Base-by-base conservation (phyloP, 1,139 yeast genomes). In the Suhomyces panamericanus region DNA sequence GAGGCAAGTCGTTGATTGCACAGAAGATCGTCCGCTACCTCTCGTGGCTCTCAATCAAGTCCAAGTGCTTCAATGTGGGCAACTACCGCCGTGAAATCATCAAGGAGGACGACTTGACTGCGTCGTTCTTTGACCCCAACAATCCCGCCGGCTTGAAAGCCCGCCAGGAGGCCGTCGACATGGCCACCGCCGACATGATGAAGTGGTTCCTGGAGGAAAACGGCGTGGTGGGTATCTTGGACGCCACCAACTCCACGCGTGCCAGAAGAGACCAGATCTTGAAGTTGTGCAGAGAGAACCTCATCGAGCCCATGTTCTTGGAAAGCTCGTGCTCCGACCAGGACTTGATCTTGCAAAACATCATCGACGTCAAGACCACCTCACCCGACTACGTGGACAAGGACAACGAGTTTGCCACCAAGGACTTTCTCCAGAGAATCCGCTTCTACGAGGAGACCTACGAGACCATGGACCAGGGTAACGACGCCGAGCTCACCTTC, bases 251-350 rank as follows among this genome's bases (percentile, higher is more conserved):
- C 62, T 80, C 87, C 36, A 86, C 97, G 5, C 71, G 78, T 51
- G 78, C 75, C 44, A 78, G 96, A 56, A 76, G 99, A 53, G 75
- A 74, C 28, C 75, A 81, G 75, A 78, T 93, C 44, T 70, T 83
- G 47, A 72, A 77, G 51, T 67, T 85, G 32, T 81, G 95, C 59
- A 71, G 84, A 41, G 78, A 77, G 52, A 79, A 86, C 56, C 75
- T 75, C 39, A 85, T 93, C 48, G 93, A 88, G 60, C 96, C 97
- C 2, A 83, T 93, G 77, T 93, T 91, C 62, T 78, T 93, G 50
- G 99, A 93, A 63, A 85, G 95, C 58, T 87, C 85, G 79, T 90
- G 97, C 65, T 85, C 89, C 58, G 95, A 90, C 64, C 77, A 84
- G 52, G 86, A 84, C 17, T 75, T 90, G 52, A 82, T 93, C 34